Percentiles rank a stretch among this genome's conserved stretches.
Conservation (phyloP, 441 rosid genomes). For the Erodium chrysanthum region DNA sequence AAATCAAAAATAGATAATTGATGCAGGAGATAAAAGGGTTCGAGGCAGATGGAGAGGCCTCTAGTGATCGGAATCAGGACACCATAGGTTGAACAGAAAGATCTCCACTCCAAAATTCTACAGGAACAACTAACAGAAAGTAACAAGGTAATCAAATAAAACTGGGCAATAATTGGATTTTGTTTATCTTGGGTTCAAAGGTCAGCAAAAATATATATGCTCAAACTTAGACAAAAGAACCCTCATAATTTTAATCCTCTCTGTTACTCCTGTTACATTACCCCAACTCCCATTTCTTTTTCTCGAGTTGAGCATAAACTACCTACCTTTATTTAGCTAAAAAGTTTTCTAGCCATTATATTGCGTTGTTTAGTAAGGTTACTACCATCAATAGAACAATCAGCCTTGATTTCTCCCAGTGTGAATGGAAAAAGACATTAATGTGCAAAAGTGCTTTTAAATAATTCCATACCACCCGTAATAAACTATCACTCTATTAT, state of each 20-base stretch:
- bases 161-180: slow-evolving; percentile 1
- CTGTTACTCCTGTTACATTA: not conserved
- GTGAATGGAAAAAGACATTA: too few relatives aligned
- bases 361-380: not conserved
- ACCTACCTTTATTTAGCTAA: not conserved
- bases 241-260: not conserved
- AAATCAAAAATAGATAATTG: not conserved
- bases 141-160: not conserved
- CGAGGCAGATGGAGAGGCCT: too few relatives aligned
- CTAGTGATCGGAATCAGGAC: not conserved
- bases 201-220: not conserved
- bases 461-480: too few relatives aligned
- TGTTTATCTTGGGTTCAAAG: not conserved
- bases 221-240: not conserved
- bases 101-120: not conserved
- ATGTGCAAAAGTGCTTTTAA: too few relatives aligned
- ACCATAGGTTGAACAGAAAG: not conserved
- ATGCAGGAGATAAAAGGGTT: too few relatives aligned
- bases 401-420: too few relatives aligned
- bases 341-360: not conserved
- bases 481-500: too few relatives aligned
- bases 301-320: not conserved
- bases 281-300: not conserved
- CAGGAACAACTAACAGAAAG: not conserved
- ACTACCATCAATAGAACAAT: not conserved